phyloP scores from a whole-genome alignment of 108 stramenopile species.

The Epithemia pelagica region DNA sequence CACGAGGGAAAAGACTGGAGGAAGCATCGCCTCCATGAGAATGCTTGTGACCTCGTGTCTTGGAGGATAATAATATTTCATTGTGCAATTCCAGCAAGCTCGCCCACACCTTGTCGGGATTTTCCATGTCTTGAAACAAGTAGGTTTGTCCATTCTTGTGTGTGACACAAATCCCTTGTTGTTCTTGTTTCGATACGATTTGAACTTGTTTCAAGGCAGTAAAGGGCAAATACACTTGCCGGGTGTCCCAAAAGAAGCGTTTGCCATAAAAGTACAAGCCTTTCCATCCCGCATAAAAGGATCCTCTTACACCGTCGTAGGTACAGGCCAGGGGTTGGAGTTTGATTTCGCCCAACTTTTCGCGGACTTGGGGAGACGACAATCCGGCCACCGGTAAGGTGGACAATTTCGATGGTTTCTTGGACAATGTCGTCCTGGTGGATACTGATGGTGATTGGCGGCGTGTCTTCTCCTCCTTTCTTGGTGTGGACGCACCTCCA shows the following conservation, averaged over 20 bases:
- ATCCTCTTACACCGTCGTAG: constrained; percentile 23
- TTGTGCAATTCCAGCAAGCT: constrained; percentile 27
- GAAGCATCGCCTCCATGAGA: neutral
- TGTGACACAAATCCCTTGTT: neutral
- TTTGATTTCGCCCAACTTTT: constrained; percentile 1
- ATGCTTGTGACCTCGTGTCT: neutral
- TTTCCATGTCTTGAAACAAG: constrained; percentile 20
- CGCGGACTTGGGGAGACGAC: neutral
- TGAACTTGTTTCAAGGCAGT: constrained; percentile 18
- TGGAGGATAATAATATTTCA: constrained; percentile 16
- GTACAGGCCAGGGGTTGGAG: constrained; percentile 12
- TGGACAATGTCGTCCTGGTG: neutral
- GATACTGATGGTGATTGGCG: neutral
- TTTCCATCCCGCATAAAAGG: constrained; percentile 27
- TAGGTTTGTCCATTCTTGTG: constrained; percentile 4
- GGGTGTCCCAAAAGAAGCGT: constrained; percentile 32
- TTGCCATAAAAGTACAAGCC: constrained; percentile 31
- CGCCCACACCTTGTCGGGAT: constrained; percentile 21
- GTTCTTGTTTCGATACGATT: neutral
- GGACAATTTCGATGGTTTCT: neutral
- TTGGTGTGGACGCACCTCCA: neutral
- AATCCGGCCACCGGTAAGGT: neutral
- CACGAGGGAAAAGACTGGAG: too few species aligned
- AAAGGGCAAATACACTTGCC: constrained; percentile 15
- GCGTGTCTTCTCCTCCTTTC: neutral